A percentile compares a stretch with the other conserved stretches of the same genome.
Evolutionary conservation across 495 filamentous ascomycete genomes (phyloP).

Genomic region (Neurospora sp.): DNA sequence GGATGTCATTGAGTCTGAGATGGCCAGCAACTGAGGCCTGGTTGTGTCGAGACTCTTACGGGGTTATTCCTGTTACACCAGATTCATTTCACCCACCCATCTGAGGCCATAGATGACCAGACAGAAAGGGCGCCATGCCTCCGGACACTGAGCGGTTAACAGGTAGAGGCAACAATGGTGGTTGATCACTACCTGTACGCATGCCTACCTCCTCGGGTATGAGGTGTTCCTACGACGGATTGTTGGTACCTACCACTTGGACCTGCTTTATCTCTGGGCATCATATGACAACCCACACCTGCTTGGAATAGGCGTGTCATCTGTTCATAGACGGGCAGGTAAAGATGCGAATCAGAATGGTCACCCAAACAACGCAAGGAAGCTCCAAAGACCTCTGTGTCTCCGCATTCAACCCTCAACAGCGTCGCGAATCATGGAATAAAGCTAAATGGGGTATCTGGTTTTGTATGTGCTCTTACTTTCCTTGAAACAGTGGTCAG

Average conservation of each 20-base stretch:
- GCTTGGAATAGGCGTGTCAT: neutral
- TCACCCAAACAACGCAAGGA: neutral
- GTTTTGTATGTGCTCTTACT: neutral
- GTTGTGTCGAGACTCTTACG: neutral
- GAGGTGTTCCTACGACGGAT: neutral
- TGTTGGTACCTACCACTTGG: neutral
- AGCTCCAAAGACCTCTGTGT: neutral
- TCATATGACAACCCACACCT: neutral
- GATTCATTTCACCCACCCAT: neutral
- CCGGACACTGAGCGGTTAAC: neutral
- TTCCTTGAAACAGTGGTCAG: neutral
- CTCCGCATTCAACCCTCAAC: neutral
- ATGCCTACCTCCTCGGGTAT: neutral
- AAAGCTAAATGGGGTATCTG: neutral
- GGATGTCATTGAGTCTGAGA: slow-evolving; percentile 50
- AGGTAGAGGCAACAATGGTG: neutral
- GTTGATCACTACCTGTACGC: neutral
- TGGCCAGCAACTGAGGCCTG: neutral
- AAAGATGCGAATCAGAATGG: neutral
- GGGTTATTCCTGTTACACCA: neutral
- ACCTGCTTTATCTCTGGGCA: neutral
- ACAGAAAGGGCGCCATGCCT: neutral
- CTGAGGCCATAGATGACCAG: neutral
- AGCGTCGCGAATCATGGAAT: neutral
- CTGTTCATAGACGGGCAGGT: neutral